A percentile compares a stretch with the other conserved stretches of the same genome.
These are phyloP conservation scores for Nicotiana attenuata DNA, from an alignment of 257 asterid genomes.

Conservation along the genomic window DNA sequence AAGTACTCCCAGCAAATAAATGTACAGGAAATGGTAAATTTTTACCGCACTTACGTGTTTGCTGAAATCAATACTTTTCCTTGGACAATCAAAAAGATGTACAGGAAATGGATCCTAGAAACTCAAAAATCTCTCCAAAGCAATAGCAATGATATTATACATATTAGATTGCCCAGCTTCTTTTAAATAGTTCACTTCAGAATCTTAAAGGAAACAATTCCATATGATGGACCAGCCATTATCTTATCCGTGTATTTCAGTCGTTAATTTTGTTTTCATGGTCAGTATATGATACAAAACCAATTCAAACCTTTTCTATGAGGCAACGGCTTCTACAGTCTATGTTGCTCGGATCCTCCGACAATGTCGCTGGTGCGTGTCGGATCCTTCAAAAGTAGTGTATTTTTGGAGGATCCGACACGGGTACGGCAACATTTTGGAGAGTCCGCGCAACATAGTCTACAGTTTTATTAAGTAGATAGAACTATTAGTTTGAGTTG, in stretches of 20 bases:
- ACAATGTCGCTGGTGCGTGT: no score
- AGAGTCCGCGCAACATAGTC: no score
- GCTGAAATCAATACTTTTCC: no score
- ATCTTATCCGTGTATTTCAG: background rate
- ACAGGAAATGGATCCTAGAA: background rate
- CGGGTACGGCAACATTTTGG: no score
- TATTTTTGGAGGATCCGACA: no score
- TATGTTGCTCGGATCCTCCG: no score
- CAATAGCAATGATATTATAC: conserved; percentile 1
- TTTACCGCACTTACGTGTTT: no score
- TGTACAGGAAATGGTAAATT: background rate
- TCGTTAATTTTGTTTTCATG: background rate
- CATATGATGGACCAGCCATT: background rate
- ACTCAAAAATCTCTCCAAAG: background rate
- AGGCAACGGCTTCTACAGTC: background rate
- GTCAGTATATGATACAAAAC: background rate
- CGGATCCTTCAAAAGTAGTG: no score
- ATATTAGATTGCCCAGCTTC: background rate
- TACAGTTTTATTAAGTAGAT: background rate
- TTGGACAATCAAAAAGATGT: background rate
- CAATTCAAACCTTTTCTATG: background rate
- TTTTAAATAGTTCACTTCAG: background rate
- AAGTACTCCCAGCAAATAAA: background rate
- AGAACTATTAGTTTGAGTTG: background rate
- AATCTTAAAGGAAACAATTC: background rate